Evolutionary conservation across 2,329 filamentous ascomycete genomes (phyloP).

Genomic region (Diaporthe capsici): DNA sequence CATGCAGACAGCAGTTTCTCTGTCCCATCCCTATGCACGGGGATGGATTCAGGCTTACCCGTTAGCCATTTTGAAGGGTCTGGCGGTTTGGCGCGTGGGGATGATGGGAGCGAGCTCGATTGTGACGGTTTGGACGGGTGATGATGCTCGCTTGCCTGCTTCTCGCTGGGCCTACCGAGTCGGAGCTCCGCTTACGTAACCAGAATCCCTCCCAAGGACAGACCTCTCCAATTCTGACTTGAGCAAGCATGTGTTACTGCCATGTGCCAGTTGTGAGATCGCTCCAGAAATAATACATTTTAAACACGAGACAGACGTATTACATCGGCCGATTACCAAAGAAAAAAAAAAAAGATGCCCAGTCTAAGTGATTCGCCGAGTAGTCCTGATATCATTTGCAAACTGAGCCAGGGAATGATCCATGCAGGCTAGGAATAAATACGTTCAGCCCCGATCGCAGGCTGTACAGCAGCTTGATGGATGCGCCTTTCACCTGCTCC

Average conservation of each 20-base stretch:
- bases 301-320: not conserved
- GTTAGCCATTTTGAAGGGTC: slow-evolving; percentile 48
- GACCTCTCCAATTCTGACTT: slow-evolving; percentile 3
- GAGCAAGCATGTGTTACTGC: slow-evolving; percentile 1
- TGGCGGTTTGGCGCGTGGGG: slow-evolving; percentile 38
- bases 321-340: not conserved
- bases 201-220: slow-evolving; percentile 5
- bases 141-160: slow-evolving; percentile 36
- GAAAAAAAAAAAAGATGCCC: no score
- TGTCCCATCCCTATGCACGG: not conserved
- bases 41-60: slow-evolving; percentile 40
- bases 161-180: slow-evolving; percentile 21
- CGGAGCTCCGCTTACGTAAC: slow-evolving; percentile 32
- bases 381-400: not conserved
- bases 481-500: no score
- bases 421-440: not conserved
- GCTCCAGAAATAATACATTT: not conserved
- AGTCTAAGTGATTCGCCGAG: no score
- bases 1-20: not conserved
- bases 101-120: slow-evolving; percentile 32
- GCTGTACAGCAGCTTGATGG: not conserved
- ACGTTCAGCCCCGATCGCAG: not conserved
- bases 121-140: slow-evolving; percentile 24
- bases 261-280: not conserved
- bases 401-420: not conserved